Percentiles rank a stretch among this genome's conserved stretches.
phyloP scores from a whole-genome alignment of 805 yeast species.

The Candida coleopterorum region DNA sequence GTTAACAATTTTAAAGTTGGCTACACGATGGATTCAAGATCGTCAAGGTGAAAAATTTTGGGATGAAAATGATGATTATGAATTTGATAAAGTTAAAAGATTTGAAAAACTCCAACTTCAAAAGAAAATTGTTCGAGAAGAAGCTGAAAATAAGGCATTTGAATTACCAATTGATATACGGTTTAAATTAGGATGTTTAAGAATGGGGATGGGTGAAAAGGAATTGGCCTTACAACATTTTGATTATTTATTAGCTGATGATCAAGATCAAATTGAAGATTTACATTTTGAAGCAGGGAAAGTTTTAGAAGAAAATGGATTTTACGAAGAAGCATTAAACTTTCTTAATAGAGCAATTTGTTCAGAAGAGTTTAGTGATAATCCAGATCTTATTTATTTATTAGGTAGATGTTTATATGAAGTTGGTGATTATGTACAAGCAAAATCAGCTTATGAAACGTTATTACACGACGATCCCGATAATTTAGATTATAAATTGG shows the following conservation, averaged over 20 bases:
- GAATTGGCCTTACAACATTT: constrained; percentile 76
- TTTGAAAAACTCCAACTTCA: constrained; percentile 19
- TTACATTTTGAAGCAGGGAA: constrained; percentile 73
- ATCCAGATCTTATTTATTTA: constrained; percentile 49
- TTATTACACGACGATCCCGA: constrained; percentile 54
- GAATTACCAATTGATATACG: constrained; percentile 83
- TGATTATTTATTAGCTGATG: constrained; percentile 50
- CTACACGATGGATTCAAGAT: constrained; percentile 78
- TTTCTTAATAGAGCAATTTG: constrained; percentile 55
- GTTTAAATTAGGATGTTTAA: constrained; percentile 68
- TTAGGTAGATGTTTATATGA: constrained; percentile 78
- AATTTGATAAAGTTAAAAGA: constrained; percentile 75
- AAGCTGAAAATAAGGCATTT: constrained; percentile 17
- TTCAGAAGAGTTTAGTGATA: constrained; percentile 45
- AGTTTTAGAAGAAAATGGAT: constrained; percentile 62
- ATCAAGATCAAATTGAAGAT: constrained; percentile 63
- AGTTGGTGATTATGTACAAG: constrained; percentile 61
- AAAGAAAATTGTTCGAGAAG: constrained; percentile 7
- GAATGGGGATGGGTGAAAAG: constrained; percentile 59
- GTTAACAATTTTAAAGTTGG: constrained; percentile 58
- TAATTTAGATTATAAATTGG: constrained; percentile 68
- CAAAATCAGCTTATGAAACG: constrained; percentile 53
- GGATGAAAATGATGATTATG: constrained; percentile 60
- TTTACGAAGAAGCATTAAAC: constrained; percentile 70
- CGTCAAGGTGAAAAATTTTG: constrained; percentile 64